These are phyloP conservation scores for Orbilia oligospora DNA, from an alignment of 2,329 filamentous ascomycete species.

Conservation along the genomic window DNA sequence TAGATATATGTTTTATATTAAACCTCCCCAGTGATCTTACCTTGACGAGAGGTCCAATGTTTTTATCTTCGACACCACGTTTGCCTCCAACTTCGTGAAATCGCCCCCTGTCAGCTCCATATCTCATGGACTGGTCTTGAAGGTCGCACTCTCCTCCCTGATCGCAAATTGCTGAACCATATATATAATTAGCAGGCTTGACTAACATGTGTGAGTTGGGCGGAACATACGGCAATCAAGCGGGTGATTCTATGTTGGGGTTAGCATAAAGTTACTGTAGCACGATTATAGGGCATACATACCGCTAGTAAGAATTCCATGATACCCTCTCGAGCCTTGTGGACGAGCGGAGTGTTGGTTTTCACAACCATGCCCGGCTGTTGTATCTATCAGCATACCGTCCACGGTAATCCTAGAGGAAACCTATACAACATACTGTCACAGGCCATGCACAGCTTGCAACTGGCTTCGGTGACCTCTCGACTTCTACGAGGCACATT, in stretches of 20 bases:
- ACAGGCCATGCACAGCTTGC: slow-evolving; percentile 91
- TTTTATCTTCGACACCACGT: slow-evolving; percentile 98
- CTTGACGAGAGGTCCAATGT: slow-evolving; percentile 96
- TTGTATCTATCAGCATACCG: slow-evolving; percentile 18
- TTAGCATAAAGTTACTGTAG: background rate
- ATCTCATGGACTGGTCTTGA: slow-evolving; percentile 99
- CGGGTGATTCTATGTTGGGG: slow-evolving; percentile 61
- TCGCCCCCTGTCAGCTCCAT: slow-evolving; percentile 92
- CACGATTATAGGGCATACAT: slow-evolving; percentile 88
- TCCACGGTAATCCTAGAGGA: background rate
- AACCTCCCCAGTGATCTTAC: slow-evolving; percentile 63
- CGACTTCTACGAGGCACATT: slow-evolving; percentile 99
- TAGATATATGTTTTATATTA: slow-evolving; percentile 14
- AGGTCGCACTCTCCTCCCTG: slow-evolving; percentile 99
- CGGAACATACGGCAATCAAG: slow-evolving; percentile 63
- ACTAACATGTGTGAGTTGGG: background rate
- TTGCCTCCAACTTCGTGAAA: slow-evolving; percentile 98
- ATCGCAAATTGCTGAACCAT: slow-evolving; percentile 79
- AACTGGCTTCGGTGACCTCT: slow-evolving; percentile 94
- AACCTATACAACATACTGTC: slow-evolving; percentile 30
- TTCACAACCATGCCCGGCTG: slow-evolving; percentile 96
- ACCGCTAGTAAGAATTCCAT: slow-evolving; percentile 99
- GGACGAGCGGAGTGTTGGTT: slow-evolving; percentile 93
- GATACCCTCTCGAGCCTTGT: slow-evolving; percentile 98
- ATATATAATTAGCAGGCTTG: slow-evolving; percentile 37